Conservation (phyloP, 1,284 basidiomycete species). For the Ganoderma lucidum region DNA sequence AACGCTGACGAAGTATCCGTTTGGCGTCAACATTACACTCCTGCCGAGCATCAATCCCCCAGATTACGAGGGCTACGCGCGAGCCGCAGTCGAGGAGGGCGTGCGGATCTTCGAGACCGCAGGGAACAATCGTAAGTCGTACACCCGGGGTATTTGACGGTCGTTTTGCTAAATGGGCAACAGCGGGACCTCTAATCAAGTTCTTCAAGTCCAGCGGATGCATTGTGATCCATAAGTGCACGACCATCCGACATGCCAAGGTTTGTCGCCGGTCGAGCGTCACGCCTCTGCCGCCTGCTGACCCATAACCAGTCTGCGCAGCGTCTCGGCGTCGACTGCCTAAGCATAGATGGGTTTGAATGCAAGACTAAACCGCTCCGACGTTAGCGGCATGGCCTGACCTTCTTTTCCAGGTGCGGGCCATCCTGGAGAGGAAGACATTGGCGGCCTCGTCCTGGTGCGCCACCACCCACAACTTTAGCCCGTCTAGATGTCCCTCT, state of each 20-base stretch:
- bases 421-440: conserved; percentile 95
- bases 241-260: conserved; percentile 88
- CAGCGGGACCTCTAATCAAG: conserved; percentile 82
- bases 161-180: not conserved
- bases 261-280: conserved; percentile 42
- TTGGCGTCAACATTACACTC: conserved; percentile 94
- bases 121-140: conserved; percentile 81
- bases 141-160: no score
- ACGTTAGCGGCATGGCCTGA: conserved; percentile 9
- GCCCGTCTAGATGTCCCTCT: not conserved
- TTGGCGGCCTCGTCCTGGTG: conserved; percentile 90
- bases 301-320: conserved; percentile 65
- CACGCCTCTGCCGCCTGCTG: not conserved
- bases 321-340: conserved; percentile 82
- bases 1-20: conserved; percentile 74
- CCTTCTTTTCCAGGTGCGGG: conserved; percentile 73
- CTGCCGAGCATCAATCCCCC: conserved; percentile 92
- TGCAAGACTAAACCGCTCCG: conserved; percentile 53
- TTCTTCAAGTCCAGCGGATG: conserved; percentile 83
- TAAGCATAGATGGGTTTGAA: conserved; percentile 92
- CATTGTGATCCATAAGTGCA: conserved; percentile 92
- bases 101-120: conserved; percentile 93
- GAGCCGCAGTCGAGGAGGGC: conserved; percentile 89
- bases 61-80: conserved; percentile 87
- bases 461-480: conserved; percentile 30